phyloP scores from a whole-genome alignment of 768 basidiomycete species.

The Amanita exitialis region DNA sequence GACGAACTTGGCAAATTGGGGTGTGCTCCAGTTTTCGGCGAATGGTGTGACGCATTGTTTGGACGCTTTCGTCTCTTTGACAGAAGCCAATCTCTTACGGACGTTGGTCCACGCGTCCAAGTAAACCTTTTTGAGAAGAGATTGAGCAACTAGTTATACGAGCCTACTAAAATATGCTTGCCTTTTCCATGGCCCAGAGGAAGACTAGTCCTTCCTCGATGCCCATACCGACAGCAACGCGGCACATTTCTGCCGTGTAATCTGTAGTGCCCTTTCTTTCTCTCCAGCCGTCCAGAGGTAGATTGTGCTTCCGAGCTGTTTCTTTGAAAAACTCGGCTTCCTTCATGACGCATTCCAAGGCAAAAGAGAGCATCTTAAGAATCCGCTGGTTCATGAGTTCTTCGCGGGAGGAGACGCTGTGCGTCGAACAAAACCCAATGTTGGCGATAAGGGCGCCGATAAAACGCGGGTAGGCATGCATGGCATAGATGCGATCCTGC shows the following conservation, averaged over 20 bases:
- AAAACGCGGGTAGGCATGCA: constrained; percentile 65
- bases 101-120: constrained; percentile 59
- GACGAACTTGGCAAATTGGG: constrained; percentile 46
- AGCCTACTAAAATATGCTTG: constrained; percentile 14
- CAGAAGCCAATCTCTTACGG: constrained; percentile 11
- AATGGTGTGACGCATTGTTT: constrained; percentile 33
- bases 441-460: constrained; percentile 54
- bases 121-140: constrained; percentile 38
- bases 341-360: constrained; percentile 47
- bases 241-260: constrained; percentile 65
- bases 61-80: constrained; percentile 12
- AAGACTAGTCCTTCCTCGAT: constrained; percentile 61
- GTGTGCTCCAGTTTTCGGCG: constrained; percentile 51
- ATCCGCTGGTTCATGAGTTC: constrained; percentile 29
- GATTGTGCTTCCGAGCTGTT: constrained; percentile 30
- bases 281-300: constrained; percentile 38
- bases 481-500: constrained; percentile 69
- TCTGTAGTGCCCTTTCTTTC: constrained; percentile 54
- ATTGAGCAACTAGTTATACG: neutral
- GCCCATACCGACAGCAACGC: constrained; percentile 31
- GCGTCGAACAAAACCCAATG: constrained; percentile 37
- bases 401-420: constrained; percentile 19
- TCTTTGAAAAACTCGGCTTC: constrained; percentile 52
- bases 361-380: constrained; percentile 38
- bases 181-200: constrained; percentile 76